Percentiles rank a stretch among this genome's conserved stretches.
Evolutionary conservation across 495 filamentous ascomycete genomes (phyloP).

Genomic region (Trichoderma erinaceum): DNA sequence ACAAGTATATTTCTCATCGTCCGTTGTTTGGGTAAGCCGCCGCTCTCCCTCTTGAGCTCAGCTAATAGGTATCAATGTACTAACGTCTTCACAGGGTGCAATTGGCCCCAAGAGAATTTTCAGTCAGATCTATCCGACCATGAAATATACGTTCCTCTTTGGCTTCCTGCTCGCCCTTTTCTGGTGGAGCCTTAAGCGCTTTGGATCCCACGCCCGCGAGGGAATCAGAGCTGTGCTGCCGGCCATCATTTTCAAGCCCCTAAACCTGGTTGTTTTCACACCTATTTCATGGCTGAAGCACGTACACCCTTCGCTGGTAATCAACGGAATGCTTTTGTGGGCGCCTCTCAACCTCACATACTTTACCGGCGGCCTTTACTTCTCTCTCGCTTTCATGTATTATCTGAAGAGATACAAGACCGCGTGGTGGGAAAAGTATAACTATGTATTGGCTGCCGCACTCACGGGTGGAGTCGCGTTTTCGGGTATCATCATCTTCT

Average conservation of each 20-base stretch:
- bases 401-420: conserved; percentile 23
- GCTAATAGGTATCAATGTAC: background rate
- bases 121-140: conserved; percentile 4
- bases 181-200: conserved; percentile 4
- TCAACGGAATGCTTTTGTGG: conserved; percentile 32
- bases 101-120: conserved; percentile 8
- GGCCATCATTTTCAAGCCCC: background rate
- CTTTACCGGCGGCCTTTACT: conserved; percentile 30
- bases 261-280: background rate
- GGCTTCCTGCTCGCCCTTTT: conserved; percentile 2
- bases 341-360: conserved; percentile 29
- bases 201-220: background rate
- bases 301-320: conserved; percentile 29
- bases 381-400: conserved; percentile 29
- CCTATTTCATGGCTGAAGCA: conserved; percentile 24
- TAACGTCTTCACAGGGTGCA: background rate
- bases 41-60: background rate
- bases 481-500: conserved; percentile 57
- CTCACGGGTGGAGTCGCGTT: conserved; percentile 56
- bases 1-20: conserved; percentile 41
- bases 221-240: background rate
- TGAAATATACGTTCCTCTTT: conserved; percentile 1
- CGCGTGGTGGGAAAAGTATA: conserved; percentile 47
- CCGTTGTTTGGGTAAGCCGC: conserved; percentile 35
- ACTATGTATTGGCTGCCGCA: conserved; percentile 57